Conservation (phyloP, 1,139 yeast genomes). For the Spencermartinsiella ligniputridi region DNA sequence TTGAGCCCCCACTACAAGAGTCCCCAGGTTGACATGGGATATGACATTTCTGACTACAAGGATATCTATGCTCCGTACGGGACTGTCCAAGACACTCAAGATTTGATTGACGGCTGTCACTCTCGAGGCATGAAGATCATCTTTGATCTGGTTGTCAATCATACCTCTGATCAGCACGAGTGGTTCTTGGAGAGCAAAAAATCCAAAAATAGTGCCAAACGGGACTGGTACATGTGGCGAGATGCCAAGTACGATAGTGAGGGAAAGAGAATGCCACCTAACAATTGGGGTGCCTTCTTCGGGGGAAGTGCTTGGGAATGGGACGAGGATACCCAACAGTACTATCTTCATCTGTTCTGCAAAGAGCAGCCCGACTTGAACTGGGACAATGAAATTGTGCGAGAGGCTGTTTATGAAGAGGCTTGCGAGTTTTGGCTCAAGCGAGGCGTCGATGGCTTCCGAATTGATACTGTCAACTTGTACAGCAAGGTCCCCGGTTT, state of each 20-base stretch:
- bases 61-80: constrained; percentile 51
- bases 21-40: constrained; percentile 62
- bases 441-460: constrained; percentile 55
- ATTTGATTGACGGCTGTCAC: constrained; percentile 46
- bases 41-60: constrained; percentile 54
- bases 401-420: constrained; percentile 6
- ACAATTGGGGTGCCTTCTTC: constrained; percentile 52
- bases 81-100: constrained; percentile 48
- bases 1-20: constrained; percentile 55
- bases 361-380: constrained; percentile 54
- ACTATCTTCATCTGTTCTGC: constrained; percentile 52
- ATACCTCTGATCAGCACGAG: constrained; percentile 50
- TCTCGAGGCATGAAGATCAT: constrained; percentile 48
- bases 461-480: constrained; percentile 53
- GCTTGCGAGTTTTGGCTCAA: constrained; percentile 54
- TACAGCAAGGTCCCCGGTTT: constrained; percentile 49
- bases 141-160: constrained; percentile 56
- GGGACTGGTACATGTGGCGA: constrained; percentile 62
- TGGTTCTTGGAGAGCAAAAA: constrained; percentile 57
- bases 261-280: constrained; percentile 52
- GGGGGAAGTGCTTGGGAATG: constrained; percentile 48
- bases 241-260: constrained; percentile 44
- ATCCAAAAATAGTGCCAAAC: constrained; percentile 48
- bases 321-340: constrained; percentile 50
- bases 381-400: constrained; percentile 12